These are phyloP conservation scores for Lactarius hengduanensis DNA, from an alignment of 768 basidiomycete species.

Conservation along the genomic window DNA sequence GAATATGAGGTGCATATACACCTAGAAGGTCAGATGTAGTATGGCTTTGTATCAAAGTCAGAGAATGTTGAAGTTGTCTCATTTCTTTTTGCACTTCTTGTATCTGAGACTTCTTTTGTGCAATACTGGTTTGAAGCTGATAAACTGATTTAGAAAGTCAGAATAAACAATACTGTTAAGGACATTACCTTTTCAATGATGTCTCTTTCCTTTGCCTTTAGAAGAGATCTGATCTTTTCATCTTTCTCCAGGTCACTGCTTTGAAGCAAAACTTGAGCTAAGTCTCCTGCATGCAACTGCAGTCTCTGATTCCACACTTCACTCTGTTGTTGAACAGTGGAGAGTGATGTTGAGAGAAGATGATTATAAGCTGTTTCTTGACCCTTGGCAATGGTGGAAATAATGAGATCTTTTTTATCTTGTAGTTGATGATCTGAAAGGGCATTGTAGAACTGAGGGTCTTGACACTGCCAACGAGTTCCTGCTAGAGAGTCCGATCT, in stretches of 20 bases:
- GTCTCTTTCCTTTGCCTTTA: neutral
- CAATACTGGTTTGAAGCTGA: slow-evolving; percentile 16
- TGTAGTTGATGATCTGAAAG: slow-evolving; percentile 11
- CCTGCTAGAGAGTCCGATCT: slow-evolving; percentile 15
- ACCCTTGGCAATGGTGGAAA: slow-evolving; percentile 12
- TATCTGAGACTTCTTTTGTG: slow-evolving; percentile 13
- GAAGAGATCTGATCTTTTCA: neutral
- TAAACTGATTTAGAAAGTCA: neutral
- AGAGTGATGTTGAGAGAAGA: slow-evolving; percentile 3
- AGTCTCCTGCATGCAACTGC: slow-evolving; percentile 2
- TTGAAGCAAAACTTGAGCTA: slow-evolving; percentile 18
- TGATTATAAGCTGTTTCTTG: slow-evolving; percentile 8
- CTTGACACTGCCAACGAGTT: slow-evolving; percentile 9
- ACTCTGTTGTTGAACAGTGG: slow-evolving; percentile 12
- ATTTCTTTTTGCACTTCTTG: slow-evolving; percentile 14
- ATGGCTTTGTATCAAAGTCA: neutral
- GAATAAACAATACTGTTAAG: neutral
- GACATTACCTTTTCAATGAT: slow-evolving; percentile 16
- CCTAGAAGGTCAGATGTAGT: neutral
- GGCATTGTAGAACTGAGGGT: slow-evolving; percentile 3
- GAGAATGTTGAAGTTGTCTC: slow-evolving; percentile 5
- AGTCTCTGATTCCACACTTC: slow-evolving; percentile 11
- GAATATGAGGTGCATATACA: slow-evolving; percentile 3
- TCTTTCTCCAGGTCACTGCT: slow-evolving; percentile 11
- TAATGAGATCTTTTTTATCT: slow-evolving; percentile 6